Evolutionary conservation across 2,329 filamentous ascomycete genomes (phyloP).

Genomic region (Pseudodiploospora longispora): DNA sequence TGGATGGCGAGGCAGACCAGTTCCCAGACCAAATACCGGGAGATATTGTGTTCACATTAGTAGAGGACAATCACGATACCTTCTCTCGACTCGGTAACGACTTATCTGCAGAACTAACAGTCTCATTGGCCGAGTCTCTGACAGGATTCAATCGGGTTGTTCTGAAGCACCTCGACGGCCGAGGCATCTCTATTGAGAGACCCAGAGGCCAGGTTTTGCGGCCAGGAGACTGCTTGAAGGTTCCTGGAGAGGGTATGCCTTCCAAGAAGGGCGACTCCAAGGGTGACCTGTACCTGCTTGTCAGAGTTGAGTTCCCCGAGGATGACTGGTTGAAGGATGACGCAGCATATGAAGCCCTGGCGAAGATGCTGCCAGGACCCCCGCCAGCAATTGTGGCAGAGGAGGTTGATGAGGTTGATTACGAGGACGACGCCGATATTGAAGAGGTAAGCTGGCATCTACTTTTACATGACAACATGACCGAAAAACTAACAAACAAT

Average conservation of each 20-base stretch:
- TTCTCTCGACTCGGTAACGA: conserved; percentile 83
- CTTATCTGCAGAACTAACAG: conserved; percentile 69
- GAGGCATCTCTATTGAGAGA: conserved; percentile 76
- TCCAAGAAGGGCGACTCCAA: conserved; percentile 73
- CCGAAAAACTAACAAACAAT: conserved; percentile 3
- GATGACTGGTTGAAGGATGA: conserved; percentile 73
- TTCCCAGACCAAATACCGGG: conserved; percentile 81
- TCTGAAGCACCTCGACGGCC: conserved; percentile 84
- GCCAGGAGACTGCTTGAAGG: conserved; percentile 77
- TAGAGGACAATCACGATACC: conserved; percentile 70
- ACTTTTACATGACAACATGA: neutral
- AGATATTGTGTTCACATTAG: conserved; percentile 83
- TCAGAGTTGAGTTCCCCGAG: conserved; percentile 83
- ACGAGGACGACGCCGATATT: conserved; percentile 73
- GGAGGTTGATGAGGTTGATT: conserved; percentile 79
- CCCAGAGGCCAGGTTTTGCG: conserved; percentile 74
- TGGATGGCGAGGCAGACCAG: conserved; percentile 93
- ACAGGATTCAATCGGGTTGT: conserved; percentile 87
- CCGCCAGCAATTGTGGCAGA: conserved; percentile 56
- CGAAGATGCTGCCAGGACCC: conserved; percentile 66
- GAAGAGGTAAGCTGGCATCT: conserved; percentile 54
- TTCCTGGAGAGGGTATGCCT: conserved; percentile 91
- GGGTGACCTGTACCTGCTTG: conserved; percentile 80
- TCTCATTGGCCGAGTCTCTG: conserved; percentile 77
- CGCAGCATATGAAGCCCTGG: conserved; percentile 60